Conservation (phyloP, 495 filamentous ascomycete species). For the Staphylotrichum longicolle region DNA sequence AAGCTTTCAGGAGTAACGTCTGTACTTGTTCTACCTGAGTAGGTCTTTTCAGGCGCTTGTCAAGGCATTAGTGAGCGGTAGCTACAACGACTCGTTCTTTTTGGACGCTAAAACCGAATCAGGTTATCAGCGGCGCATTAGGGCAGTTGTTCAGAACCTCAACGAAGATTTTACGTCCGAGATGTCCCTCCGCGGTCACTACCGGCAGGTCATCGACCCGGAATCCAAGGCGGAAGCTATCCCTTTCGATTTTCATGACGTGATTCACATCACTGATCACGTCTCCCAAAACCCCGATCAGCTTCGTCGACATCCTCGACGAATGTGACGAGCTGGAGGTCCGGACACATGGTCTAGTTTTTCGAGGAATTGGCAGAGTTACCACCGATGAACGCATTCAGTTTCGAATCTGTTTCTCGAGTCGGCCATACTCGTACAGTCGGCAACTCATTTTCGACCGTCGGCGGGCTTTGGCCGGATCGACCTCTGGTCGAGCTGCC, state of each 20-base stretch:
- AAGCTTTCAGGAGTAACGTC: constrained; percentile 49
- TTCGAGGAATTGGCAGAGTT: too few species aligned
- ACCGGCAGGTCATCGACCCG: constrained; percentile 33
- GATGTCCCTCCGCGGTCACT: constrained; percentile 51
- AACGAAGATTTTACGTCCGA: constrained; percentile 54
- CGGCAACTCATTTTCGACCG: constrained; percentile 31
- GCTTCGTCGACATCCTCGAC: too few species aligned
- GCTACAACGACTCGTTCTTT: constrained; percentile 59
- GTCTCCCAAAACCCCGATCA: too few species aligned
- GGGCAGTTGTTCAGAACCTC: constrained; percentile 58
- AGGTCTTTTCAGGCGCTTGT: constrained; percentile 50
- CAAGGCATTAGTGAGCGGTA: constrained; percentile 54
- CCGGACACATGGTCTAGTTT: too few species aligned
- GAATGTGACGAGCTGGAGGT: too few species aligned
- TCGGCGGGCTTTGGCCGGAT: constrained; percentile 53
- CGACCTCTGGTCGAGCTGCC: constrained; percentile 51
- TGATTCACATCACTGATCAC: constrained; percentile 11
- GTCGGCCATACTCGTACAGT: too few species aligned
- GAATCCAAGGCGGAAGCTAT: too few species aligned
- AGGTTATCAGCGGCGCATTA: constrained; percentile 52
- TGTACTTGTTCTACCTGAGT: constrained; percentile 54
- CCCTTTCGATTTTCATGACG: neutral
- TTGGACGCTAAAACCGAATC: constrained; percentile 36
- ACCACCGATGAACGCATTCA: too few species aligned
- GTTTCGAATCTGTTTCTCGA: too few species aligned